Evolutionary conservation across 805 yeast genomes (phyloP).

Genomic region (Lipomyces starkeyi): DNA sequence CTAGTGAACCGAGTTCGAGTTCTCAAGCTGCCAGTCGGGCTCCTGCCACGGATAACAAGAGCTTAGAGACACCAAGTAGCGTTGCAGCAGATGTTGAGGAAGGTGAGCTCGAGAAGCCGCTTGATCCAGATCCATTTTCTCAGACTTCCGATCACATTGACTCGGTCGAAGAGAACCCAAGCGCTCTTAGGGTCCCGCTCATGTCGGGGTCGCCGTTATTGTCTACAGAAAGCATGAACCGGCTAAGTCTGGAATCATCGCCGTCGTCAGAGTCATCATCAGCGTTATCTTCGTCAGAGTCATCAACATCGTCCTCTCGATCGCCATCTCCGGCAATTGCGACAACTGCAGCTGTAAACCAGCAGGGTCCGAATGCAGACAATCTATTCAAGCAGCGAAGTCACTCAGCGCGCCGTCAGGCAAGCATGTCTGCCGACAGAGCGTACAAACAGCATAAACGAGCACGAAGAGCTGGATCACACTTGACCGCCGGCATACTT

Average conservation of each 20-base stretch:
- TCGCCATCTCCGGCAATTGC: constrained; percentile 15
- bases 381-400: background rate
- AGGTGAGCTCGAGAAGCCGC: constrained; percentile 33
- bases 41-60: background rate
- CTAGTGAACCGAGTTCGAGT: constrained; percentile 4
- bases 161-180: constrained; percentile 12
- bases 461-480: constrained; percentile 12
- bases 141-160: constrained; percentile 20
- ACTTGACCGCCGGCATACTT: constrained; percentile 40
- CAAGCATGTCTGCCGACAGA: background rate
- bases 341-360: background rate
- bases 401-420: constrained; percentile 4
- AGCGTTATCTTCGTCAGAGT: constrained; percentile 10
- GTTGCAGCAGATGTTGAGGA: background rate
- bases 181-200: constrained; percentile 16
- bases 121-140: constrained; percentile 40
- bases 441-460: constrained; percentile 10
- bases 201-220: constrained; percentile 15
- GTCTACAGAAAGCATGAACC: constrained; percentile 21
- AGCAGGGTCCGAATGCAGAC: background rate
- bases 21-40: background rate
- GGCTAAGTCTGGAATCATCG: constrained; percentile 9
- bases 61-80: no score
- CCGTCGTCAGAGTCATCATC: constrained; percentile 10
- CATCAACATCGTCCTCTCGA: constrained; percentile 15